Percentiles rank a stretch among this genome's conserved stretches.
These are phyloP conservation scores for Sophora flavescens DNA, from an alignment of 306 rosid species.

Conservation along the genomic window DNA sequence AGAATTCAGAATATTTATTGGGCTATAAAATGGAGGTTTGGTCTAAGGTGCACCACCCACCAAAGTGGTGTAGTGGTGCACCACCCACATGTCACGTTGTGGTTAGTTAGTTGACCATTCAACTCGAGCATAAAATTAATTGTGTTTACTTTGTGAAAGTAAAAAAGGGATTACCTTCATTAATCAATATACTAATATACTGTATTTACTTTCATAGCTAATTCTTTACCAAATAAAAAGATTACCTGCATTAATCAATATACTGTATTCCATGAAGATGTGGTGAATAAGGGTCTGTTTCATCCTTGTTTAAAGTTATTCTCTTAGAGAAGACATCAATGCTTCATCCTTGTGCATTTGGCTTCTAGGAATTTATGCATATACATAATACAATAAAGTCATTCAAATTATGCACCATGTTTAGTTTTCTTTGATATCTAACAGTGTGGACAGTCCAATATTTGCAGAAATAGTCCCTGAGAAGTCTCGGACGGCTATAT, in stretches of 20 bases:
- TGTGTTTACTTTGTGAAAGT: neutral
- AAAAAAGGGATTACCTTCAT: no score
- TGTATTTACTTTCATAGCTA: neutral
- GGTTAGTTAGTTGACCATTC: no score
- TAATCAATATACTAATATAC: no score
- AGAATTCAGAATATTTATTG: no score
- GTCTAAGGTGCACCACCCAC: no score
- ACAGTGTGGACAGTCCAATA: constrained; percentile 76
- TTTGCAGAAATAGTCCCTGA: constrained; percentile 96
- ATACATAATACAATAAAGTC: neutral
- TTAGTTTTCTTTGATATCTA: constrained; percentile 25
- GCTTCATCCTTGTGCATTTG: neutral
- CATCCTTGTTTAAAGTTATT: neutral
- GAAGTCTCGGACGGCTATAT: constrained; percentile 79
- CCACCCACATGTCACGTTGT: no score
- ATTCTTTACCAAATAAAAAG: neutral
- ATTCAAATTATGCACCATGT: neutral
- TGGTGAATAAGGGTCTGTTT: neutral
- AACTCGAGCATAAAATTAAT: neutral
- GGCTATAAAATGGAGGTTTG: no score
- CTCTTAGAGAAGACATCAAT: neutral
- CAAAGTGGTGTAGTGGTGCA: no score
- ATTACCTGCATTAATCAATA: neutral
- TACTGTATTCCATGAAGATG: neutral
- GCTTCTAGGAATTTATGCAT: neutral